Conservation (phyloP, 768 basidiomycete genomes). For the Trametes elegans region DNA sequence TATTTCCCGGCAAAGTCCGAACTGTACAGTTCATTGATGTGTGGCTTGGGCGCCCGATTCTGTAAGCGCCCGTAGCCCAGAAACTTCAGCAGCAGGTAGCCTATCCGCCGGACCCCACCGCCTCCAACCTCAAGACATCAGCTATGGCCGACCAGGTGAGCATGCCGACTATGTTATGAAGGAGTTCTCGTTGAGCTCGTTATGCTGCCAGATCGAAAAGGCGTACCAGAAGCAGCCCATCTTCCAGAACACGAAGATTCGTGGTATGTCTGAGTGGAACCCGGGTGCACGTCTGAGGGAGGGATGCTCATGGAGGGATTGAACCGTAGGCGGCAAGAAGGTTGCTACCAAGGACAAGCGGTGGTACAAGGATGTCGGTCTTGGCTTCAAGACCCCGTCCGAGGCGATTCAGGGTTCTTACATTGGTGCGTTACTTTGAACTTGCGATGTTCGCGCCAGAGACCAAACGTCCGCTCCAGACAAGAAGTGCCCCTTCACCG, state of each 20-base stretch:
- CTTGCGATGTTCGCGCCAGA: background rate
- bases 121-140: constrained; percentile 31
- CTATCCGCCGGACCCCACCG: constrained; percentile 21
- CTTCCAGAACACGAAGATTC: constrained; percentile 96
- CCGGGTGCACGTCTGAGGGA: background rate
- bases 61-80: constrained; percentile 17
- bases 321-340: constrained; percentile 74
- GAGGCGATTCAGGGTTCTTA: constrained; percentile 97
- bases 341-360: constrained; percentile 91
- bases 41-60: constrained; percentile 36
- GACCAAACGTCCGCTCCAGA: constrained; percentile 45
- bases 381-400: constrained; percentile 93
- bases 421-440: constrained; percentile 64
- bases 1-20: constrained; percentile 35
- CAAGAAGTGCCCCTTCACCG: constrained; percentile 99
- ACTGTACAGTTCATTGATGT: constrained; percentile 39
- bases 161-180: background rate
- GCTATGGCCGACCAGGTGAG: constrained; percentile 42
- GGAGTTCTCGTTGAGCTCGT: background rate
- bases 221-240: constrained; percentile 97
- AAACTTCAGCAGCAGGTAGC: constrained; percentile 20
- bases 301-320: constrained; percentile 11
- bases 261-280: constrained; percentile 60
- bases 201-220: constrained; percentile 76
- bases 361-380: constrained; percentile 99